Conservation (phyloP, 768 basidiomycete species). For the Tulasnella sp. region DNA sequence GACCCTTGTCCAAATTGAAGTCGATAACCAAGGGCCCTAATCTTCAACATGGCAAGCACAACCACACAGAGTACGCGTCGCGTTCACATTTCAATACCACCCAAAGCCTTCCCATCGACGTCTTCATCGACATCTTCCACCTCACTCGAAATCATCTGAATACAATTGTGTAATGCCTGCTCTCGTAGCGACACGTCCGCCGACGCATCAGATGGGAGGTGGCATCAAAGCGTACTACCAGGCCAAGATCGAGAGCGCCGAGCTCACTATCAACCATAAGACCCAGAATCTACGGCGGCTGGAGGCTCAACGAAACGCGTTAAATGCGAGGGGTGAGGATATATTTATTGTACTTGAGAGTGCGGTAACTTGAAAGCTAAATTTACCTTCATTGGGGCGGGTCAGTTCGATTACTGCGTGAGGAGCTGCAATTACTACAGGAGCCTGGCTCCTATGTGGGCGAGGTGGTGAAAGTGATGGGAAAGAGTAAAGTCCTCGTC, state of each 20-base stretch:
- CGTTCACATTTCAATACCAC: neutral
- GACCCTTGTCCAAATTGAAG: too few species aligned
- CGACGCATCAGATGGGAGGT: neutral
- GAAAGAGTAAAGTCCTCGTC: conserved; percentile 95
- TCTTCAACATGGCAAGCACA: neutral
- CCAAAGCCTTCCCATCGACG: neutral
- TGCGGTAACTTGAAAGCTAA: too few species aligned
- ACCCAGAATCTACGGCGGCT: conserved; percentile 91
- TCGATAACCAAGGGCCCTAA: too few species aligned
- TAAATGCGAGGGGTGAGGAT: conserved; percentile 80
- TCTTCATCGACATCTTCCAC: neutral
- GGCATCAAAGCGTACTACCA: conserved; percentile 88
- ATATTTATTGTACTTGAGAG: neutral
- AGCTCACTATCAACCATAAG: conserved; percentile 88
- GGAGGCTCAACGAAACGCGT: conserved; percentile 93
- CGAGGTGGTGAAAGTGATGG: conserved; percentile 97
- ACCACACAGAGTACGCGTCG: neutral
- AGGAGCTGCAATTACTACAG: conserved; percentile 85
- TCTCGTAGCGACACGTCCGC: neutral
- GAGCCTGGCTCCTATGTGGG: conserved; percentile 97
- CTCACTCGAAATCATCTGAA: neutral
- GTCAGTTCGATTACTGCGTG: conserved; percentile 74
- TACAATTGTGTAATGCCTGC: neutral
- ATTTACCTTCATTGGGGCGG: too few species aligned
- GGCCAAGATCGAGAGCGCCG: conserved; percentile 88